Base-by-base conservation (phyloP, 352 stramenopile species). In the Pythium vanterpoolii region DNA sequence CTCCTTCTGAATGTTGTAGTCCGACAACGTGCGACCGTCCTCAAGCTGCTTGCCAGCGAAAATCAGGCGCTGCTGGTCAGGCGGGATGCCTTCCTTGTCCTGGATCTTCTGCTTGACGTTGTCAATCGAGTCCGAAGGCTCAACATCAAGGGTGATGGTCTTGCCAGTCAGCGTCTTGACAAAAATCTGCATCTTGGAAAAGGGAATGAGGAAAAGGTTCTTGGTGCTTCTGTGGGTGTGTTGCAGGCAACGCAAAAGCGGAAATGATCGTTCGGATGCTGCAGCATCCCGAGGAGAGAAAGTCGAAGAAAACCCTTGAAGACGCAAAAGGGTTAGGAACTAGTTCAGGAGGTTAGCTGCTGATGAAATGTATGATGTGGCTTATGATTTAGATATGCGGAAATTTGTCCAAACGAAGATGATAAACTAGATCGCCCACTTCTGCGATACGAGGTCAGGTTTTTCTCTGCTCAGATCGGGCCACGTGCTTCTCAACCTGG, bases 21-120 rank as follows among this genome's bases (percentile, higher is more conserved):
- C 62, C 62, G 62, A 69, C 1, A 69, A 56, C 33, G 56, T 65
- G 43, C 62, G 62, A 43, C 62, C 62, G 26, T 69, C 62, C 50
- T 69, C 62, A 36, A 69, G 62, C 62, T 69, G 62, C 62, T 69
- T 69, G 55, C 55, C 62, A 34, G 56, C 55, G 23, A 98, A 98
- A 65, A 98, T 98, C 51, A 98, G 78, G 46, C 94, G 79, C 73
- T 98, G 94, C 77, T 98, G 92, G 64, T 98, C 95, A 24, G 89
- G 78, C 45, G 93, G 95, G 47, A 98, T 98, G 43, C 92, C 93
- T 72, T 97, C 89, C 73, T 89, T 98, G 71, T 97, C 89, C 56
- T 95, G 73, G 62, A 98, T 97, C 76, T 97, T 98, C 31, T 89
- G 85, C 87, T 99, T 99, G 42, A 99, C 96, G 71, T 98, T 96